phyloP scores from a whole-genome alignment of 1,284 basidiomycete genomes.

The Phellopilus nigrolimitatus region DNA sequence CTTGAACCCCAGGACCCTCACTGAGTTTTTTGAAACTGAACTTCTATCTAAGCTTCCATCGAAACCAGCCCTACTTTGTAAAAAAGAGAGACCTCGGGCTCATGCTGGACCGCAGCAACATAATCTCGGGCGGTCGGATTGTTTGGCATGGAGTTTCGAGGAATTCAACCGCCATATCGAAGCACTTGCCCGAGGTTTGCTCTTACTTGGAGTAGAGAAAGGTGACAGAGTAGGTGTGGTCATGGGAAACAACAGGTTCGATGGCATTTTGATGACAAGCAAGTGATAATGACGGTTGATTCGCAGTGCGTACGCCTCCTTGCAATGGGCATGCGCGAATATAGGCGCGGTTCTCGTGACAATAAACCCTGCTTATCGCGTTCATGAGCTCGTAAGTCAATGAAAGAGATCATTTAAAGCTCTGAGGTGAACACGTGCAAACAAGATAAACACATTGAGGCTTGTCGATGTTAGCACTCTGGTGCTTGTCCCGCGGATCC shows the following conservation, averaged over 20 bases:
- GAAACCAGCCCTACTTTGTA: constrained; percentile 62
- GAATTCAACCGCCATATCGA: constrained; percentile 67
- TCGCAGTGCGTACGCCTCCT: constrained; percentile 67
- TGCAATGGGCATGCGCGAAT: constrained; percentile 81
- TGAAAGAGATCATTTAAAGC: neutral
- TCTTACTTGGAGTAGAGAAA: constrained; percentile 64
- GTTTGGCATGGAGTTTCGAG: constrained; percentile 71
- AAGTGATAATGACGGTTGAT: neutral
- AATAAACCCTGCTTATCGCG: constrained; percentile 76
- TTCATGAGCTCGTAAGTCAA: constrained; percentile 59
- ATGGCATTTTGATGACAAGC: neutral
- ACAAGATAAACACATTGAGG: constrained; percentile 56
- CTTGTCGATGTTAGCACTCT: constrained; percentile 68
- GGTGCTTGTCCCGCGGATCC: constrained; percentile 67
- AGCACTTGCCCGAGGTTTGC: constrained; percentile 66
- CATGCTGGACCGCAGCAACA: constrained; percentile 55
- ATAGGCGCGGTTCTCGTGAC: constrained; percentile 79
- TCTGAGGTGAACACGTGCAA: neutral
- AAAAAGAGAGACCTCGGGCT: constrained; percentile 50
- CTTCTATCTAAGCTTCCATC: constrained; percentile 47
- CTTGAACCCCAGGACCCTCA: constrained; percentile 56
- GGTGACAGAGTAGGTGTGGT: constrained; percentile 79
- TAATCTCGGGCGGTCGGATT: constrained; percentile 42
- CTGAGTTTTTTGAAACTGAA: constrained; percentile 54
- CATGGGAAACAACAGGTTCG: constrained; percentile 78